Evolutionary conservation across 352 stramenopile species (phyloP), one percentile per base, ranked within the genome.

Genomic region (Pythium sp.): DNA sequence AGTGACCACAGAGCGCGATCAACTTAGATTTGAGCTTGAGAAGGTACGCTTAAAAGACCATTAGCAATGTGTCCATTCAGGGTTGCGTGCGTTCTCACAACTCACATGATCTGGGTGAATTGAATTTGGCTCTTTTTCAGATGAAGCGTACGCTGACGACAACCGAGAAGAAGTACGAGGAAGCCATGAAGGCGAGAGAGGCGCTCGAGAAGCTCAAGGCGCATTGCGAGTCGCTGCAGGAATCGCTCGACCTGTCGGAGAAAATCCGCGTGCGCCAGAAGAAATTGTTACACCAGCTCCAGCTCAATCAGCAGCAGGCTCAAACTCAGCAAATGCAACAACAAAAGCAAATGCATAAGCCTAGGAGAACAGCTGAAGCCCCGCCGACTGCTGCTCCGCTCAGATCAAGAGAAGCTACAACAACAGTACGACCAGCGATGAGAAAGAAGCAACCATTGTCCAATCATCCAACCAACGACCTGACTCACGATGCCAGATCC

Each of bases 181-280:
- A 93, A 0, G 82, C 80, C 3, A 54, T 53, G 30, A 81, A 84
- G 36, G 77, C 73, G 57, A 87, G 80, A 28, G 78, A 83, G 14
- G 78, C 82, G 0, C 89, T 90, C 66, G 76, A 89, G 28, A 86
- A 91, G 62, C 81, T 94, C 38, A 88, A 92, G 55, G 67, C 65
- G 2, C 88, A 93, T 49, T 95, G 86, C 38, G 81, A 85, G 28
- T 90, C 82, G 28, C 70, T 95, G 28, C 84, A 94, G 56, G 75
- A 95, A 49, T 93, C 86, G 8, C 71, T 95, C 7, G 82, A 94
- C 18, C 71, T 95, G 41, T 94, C 86, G 0, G 86, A 95, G 63
- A 89, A 80, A 41, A 94, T 94, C 67, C 76, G 88, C 46, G 61
- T 85, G 8, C 70, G 84, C 0, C 86, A 95, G 63, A 95, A 95